Evolutionary conservation across 208 protist genomes (phyloP), one percentile per base, ranked within the genome.

Genomic region (Wallacemonas collosoma): DNA sequence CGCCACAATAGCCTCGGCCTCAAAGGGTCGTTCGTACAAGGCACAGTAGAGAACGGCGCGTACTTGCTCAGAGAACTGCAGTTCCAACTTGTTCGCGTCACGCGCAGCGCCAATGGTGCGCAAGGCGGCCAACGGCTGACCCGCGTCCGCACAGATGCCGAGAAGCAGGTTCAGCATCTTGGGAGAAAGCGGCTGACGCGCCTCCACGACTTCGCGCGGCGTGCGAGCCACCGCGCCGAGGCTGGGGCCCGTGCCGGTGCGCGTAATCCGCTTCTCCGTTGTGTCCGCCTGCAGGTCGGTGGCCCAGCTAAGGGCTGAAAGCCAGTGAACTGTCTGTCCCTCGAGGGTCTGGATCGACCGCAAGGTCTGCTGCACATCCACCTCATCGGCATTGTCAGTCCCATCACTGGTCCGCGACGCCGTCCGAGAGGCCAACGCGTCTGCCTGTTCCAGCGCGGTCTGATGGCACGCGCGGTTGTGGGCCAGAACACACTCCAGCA

Each of bases 271-370:
- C 2, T 60, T 65, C 60, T 91, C 83, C 2, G 66, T 68, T 2
- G 39, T 15, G 38, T 68, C 53, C 12, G 83, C 84, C 68, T 89
- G 85, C 54, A 89, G 76, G 17, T 83, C 56, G 2, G 76, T 79
- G n/a, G 83, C 82, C 82, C 89, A 94, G 71, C 88, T 87, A 40
- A 95, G 76, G 38, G 89, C 92, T 1, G 89, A 89, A 17, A 86
- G 67, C 90, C 92, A 96, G 76, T 93, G 87, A 36, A 96, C 89
- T 7, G 69, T 41, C 35, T 58, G 39, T 35, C 41, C 36, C n/a
- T 43, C 40, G 1, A 78, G 26, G 2, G 17, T 44, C 0, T 68
- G 14, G 57, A 70, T 11, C n/a, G 35, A 3, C n/a, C 8, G 26
- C 36, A 35, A 14, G 3, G 3, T 26, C 9, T 55, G n/a, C 0